A percentile compares a stretch with the other conserved stretches of the same genome.
Conservation (phyloP, 139 green algal species). For the Volvox africanus region DNA sequence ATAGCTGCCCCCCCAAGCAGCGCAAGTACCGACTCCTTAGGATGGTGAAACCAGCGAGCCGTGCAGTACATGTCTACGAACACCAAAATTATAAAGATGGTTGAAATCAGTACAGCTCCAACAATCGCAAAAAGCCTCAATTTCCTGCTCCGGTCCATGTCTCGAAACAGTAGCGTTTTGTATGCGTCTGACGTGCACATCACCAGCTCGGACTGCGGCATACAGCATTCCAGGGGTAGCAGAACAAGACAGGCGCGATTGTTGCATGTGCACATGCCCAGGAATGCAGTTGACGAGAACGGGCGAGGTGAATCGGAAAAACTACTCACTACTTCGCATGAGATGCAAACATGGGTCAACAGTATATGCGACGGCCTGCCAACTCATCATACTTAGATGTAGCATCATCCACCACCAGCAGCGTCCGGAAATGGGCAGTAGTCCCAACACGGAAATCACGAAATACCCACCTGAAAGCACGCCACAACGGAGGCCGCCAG, state of each 20-base stretch:
- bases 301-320: no score
- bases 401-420: no score
- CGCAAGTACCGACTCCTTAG: not conserved
- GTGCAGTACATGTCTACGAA: slow-evolving; percentile 49
- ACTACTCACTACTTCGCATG: no score
- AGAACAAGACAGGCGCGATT: no score
- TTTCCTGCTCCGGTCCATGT: not conserved
- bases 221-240: no score
- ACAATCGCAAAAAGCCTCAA: not conserved
- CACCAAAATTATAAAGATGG: not conserved
- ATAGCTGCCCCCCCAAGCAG: not conserved
- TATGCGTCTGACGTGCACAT: slow-evolving; percentile 18
- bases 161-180: slow-evolving; percentile 31
- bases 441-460: no score
- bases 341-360: no score
- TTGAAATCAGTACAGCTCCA: not conserved
- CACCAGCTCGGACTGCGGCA: slow-evolving; percentile 44
- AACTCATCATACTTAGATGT: no score
- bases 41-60: slow-evolving; percentile 28
- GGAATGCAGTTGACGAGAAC: no score
- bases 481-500: slow-evolving; percentile 49
- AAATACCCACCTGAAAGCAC: slow-evolving; percentile 47
- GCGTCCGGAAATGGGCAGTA: no score
- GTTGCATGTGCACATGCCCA: no score
- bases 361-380: no score